Base-by-base conservation (phyloP, 495 filamentous ascomycete species). In the Podospora pseudopauciseta region DNA sequence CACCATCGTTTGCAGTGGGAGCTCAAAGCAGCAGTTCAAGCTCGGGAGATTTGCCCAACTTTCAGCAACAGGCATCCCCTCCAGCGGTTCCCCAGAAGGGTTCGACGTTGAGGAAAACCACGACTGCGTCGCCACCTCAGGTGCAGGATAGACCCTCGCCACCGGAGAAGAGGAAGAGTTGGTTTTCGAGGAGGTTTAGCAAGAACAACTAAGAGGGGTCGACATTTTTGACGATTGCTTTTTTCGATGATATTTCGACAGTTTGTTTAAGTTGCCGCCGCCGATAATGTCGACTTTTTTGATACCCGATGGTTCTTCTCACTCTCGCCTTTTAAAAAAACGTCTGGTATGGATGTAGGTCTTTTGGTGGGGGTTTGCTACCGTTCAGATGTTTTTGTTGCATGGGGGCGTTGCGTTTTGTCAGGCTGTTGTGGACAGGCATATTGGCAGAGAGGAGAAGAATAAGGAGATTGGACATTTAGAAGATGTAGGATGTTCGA, bases 111-210 rank as follows among this genome's bases (percentile, higher is more conserved):
- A 76, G 73, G 65, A 81, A 82, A 63, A 70, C 78, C 13, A 72
- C 75, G 15, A 26, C 71, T 4, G 32, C 32, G 19, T 18, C 61
- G 28, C 26, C 64, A 71, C 28, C 71, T 75, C 55, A 2, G 28
- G 34, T 5, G 28, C 78, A 77, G 73, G 75, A 74, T 57, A 77
- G 74, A 65, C 76, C 82, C 32, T 71, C 80, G 60, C 70, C 75
- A 65, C 81, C 69, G 30, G 88, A 93, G 68, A 96, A 96, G 82
- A 84, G 90, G 67, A 93, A 92, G 83, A 92, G 92, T 74, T 97
- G 93, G 93, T 89, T 97, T 66, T 88, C 91, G 75, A 87, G 86
- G 64, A 84, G 89, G 19, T 95, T 96, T 76, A 94, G 89, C 84
- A 94, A 89, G 77, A 75, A 81, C 5, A 84, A 79, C 32, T 82